Percentiles rank a stretch among this genome's conserved stretches.
These are phyloP conservation scores for Avena insularis DNA, from an alignment of 176 grass and related monocot species.

Conservation along the genomic window DNA sequence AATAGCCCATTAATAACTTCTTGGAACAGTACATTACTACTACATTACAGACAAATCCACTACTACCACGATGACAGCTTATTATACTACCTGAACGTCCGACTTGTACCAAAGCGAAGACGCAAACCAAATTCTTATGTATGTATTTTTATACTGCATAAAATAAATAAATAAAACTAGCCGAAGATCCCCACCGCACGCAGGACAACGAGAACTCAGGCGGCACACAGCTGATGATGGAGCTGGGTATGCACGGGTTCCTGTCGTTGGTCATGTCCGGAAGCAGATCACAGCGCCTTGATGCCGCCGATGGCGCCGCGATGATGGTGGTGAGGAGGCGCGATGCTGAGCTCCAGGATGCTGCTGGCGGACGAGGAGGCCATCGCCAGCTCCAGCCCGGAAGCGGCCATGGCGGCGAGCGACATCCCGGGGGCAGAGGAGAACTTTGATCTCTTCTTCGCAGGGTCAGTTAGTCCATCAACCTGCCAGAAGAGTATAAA, in stretches of 20 bases:
- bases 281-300: conserved; percentile 58
- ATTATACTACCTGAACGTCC: not conserved
- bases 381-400: conserved; percentile 40
- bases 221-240: not conserved
- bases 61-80: not conserved
- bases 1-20: not conserved
- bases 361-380: conserved; percentile 40
- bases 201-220: not conserved
- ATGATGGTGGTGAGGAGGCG: conserved; percentile 43
- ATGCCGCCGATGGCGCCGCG: conserved; percentile 46
- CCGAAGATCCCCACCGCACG: conserved; percentile 11
- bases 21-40: not conserved
- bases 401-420: conserved; percentile 44
- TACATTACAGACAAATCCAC: not conserved
- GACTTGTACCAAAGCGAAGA: conserved; percentile 30
- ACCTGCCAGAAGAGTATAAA: conserved; percentile 27
- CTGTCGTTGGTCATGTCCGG: not conserved
- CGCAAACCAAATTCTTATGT: conserved; percentile 26
- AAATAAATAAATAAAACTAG: conserved; percentile 4
- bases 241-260: not conserved
- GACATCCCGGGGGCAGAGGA: not conserved
- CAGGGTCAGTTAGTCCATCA: not conserved
- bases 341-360: conserved; percentile 81
- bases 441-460: not conserved
- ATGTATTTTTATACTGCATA: conserved; percentile 2